These are phyloP conservation scores for Hydnomerulius pinastri DNA, from an alignment of 768 basidiomycete genomes.

Conservation along the genomic window DNA sequence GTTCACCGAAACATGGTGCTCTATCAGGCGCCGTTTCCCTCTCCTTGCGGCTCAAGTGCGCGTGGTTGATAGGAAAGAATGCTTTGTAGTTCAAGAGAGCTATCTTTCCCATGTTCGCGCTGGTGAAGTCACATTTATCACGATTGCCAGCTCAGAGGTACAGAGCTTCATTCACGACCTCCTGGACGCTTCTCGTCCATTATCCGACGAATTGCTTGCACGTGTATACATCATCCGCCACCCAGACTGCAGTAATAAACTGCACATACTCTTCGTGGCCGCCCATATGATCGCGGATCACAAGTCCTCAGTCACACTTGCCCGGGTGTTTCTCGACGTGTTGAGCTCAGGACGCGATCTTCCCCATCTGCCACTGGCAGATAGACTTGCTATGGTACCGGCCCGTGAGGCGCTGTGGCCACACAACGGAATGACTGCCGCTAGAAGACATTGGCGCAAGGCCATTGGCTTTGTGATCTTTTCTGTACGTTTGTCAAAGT, in stretches of 20 bases:
- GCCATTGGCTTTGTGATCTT: conserved; percentile 42
- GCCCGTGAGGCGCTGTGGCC: conserved; percentile 43
- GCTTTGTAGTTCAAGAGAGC: conserved; percentile 36
- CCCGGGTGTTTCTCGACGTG: conserved; percentile 43
- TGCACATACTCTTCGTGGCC: too few relatives aligned
- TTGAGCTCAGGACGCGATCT: conserved; percentile 28
- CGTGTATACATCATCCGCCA: too few relatives aligned
- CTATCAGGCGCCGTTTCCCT: conserved; percentile 47
- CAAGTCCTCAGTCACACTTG: conserved; percentile 41
- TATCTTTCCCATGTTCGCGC: conserved; percentile 27
- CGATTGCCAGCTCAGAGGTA: conserved; percentile 34
- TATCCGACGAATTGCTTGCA: conserved; percentile 43
- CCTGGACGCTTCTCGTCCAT: conserved; percentile 33
- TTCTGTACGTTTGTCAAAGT: conserved; percentile 30
- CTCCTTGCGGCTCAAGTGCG: conserved; percentile 48
- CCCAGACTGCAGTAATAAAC: too few relatives aligned
- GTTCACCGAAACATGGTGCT: conserved; percentile 42
- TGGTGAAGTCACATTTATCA: conserved; percentile 38
- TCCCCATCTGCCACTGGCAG: too few relatives aligned
- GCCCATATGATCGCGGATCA: conserved; percentile 54
- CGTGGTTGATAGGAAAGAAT: conserved; percentile 23
- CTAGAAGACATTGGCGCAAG: conserved; percentile 44
- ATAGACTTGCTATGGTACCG: conserved; percentile 41
- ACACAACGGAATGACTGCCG: conserved; percentile 25
- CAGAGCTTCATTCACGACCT: conserved; percentile 30